These are phyloP conservation scores for Apiotrichum sp. DNA, from an alignment of 1,284 basidiomycete genomes.

Conservation along the genomic window DNA sequence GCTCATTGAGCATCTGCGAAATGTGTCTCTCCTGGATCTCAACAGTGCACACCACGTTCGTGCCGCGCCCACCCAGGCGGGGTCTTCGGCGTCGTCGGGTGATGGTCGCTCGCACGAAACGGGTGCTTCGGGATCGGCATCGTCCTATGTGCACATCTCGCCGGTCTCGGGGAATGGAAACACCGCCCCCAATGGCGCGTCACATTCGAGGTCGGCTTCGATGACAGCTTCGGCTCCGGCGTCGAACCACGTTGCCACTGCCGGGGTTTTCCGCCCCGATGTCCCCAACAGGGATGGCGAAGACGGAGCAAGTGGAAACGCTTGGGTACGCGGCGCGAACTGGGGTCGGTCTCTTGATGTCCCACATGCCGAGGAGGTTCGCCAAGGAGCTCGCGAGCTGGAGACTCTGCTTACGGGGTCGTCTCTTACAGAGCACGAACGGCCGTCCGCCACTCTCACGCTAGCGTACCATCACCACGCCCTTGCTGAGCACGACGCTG, in stretches of 20 bases:
- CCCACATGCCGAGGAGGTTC: neutral
- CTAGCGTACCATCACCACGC: slow-evolving; percentile 73
- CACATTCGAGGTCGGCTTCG: neutral
- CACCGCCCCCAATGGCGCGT: slow-evolving; percentile 1
- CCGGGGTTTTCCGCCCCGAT: neutral
- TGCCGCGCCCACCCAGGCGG: slow-evolving; percentile 6
- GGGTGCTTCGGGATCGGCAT: slow-evolving; percentile 18
- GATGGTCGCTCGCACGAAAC: slow-evolving; percentile 21
- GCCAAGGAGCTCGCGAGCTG: neutral
- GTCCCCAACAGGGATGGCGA: slow-evolving; percentile 36
- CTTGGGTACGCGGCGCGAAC: slow-evolving; percentile 18
- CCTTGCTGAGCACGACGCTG: slow-evolving; percentile 59
- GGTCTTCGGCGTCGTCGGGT: slow-evolving; percentile 23
- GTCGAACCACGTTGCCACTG: too few relatives aligned
- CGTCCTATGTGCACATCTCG: slow-evolving; percentile 37
- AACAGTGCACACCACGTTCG: slow-evolving; percentile 24
- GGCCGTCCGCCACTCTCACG: slow-evolving; percentile 50
- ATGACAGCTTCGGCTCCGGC: neutral
- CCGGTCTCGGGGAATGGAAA: neutral
- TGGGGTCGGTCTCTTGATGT: slow-evolving; percentile 6
- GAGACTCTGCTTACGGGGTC: neutral
- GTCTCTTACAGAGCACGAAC: slow-evolving; percentile 16
- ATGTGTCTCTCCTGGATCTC: slow-evolving; percentile 42
- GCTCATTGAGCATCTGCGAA: slow-evolving; percentile 35
- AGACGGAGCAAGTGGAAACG: slow-evolving; percentile 21